Conservation (phyloP, 257 asterid species). For the Dorcoceras hygrometricum region DNA sequence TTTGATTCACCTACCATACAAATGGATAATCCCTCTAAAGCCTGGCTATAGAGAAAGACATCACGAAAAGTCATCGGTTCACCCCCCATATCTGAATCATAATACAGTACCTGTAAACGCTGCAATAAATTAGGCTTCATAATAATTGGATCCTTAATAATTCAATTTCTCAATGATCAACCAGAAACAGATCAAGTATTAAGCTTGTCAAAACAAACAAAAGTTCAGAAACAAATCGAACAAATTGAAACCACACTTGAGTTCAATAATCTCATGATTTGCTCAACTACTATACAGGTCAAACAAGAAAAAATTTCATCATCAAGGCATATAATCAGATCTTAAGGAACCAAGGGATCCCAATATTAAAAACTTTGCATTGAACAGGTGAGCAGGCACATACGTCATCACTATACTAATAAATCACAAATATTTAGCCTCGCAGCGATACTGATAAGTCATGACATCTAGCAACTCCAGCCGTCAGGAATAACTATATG, state of each 20-base stretch:
- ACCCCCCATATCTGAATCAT: constrained; percentile 73
- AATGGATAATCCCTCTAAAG: constrained; percentile 94
- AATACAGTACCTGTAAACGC: constrained; percentile 67
- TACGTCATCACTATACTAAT: background rate
- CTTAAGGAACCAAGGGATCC: background rate
- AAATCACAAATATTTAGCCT: background rate
- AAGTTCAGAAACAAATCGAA: background rate
- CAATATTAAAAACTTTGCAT: background rate
- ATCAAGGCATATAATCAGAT: background rate
- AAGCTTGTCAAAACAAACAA: constrained; percentile 12
- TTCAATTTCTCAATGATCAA: background rate
- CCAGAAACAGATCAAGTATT: background rate
- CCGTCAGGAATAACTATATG: background rate
- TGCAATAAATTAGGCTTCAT: constrained; percentile 24
- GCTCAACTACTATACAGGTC: background rate
- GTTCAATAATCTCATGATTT: no score
- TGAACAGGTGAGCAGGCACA: background rate
- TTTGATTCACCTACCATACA: constrained; percentile 60
- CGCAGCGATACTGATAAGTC: background rate
- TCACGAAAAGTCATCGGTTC: constrained; percentile 83
- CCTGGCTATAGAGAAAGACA: constrained; percentile 89
- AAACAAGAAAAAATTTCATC: background rate
- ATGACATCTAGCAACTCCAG: background rate
- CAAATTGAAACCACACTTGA: background rate
- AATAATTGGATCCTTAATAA: constrained; percentile 18